Base-by-base conservation (phyloP, 495 filamentous ascomycete species). In the Aspergillus panamensis region DNA sequence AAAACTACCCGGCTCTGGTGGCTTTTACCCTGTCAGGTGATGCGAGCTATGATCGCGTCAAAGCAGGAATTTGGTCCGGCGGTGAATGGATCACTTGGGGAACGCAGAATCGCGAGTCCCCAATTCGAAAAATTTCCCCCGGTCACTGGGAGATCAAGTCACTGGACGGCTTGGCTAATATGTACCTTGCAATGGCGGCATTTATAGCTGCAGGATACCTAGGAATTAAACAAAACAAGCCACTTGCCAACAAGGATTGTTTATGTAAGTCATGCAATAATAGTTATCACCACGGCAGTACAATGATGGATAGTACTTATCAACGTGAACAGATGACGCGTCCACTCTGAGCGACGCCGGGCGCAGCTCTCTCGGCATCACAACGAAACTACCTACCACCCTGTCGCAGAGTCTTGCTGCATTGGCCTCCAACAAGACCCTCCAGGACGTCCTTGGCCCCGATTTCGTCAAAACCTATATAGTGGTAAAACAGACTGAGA, bases 181-280 rank as follows among this genome's bases (percentile, higher is more conserved):
- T 71, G 55, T 79, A 79, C 51, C 47, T 78, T 3, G 75, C 74
- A 8, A 59, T 78, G 56, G 82, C 84, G 12, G 87, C 87, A 0
- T 67, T 96, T 8, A 63, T 96, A 3, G 78, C 79, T 0, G 84
- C 82, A 0, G 91, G 92, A 0, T 73, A 81, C 8, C 51, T 81
- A n/a, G 91, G 90, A 0, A 53, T 91, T 6, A 63, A 68, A 3
- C 71, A 69, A 8, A 64, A 71, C 9, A 68, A 73, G 49, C 60
- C 72, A 30, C 63, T 91, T 39, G 74, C 65, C 0, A 60, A 69
- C 76, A 69, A 78, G 30, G 84, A 92, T 59, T 89, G 86, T 67
- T 66, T 63, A 48, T 74, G 79, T 63, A 60, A 57, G 71, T 60
- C 10, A 39, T 39, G n/a, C n/a, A n/a, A 39, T 0, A 6, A 13